These are phyloP conservation scores for Tillandsia fasciculata DNA, from an alignment of 176 grass and related monocot genomes.

Conservation along the genomic window DNA sequence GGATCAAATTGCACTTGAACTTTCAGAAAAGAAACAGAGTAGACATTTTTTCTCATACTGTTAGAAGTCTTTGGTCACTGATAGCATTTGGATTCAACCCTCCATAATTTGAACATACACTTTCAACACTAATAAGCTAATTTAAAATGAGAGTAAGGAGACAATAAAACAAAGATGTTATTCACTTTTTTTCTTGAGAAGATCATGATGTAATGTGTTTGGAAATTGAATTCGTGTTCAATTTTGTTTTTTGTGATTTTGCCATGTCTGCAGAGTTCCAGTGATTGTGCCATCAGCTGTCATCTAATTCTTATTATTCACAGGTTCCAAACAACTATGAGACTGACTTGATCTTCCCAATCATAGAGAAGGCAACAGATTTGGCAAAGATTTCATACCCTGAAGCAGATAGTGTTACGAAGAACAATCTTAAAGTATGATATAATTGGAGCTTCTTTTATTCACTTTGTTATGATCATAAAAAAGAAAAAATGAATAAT, in stretches of 20 bases:
- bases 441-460: slow-evolving; percentile 11
- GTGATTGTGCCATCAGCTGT: not conserved
- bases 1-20: too few species aligned
- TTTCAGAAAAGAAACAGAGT: too few species aligned
- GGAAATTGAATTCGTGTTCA: not conserved
- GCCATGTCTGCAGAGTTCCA: not conserved
- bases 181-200: too few species aligned
- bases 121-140: too few species aligned
- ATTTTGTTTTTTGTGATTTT: slow-evolving; percentile 1
- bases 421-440: slow-evolving; percentile 77
- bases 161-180: too few species aligned
- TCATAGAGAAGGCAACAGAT: slow-evolving; percentile 73
- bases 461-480: not conserved
- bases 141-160: too few species aligned
- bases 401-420: slow-evolving; percentile 48
- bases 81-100: too few species aligned
- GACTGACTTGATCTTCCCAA: slow-evolving; percentile 91
- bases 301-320: slow-evolving; percentile 16
- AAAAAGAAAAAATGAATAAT: slow-evolving; percentile 3
- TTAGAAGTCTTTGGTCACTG: too few species aligned
- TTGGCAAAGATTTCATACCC: slow-evolving; percentile 60
- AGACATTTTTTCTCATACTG: too few species aligned
- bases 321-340: slow-evolving; percentile 98
- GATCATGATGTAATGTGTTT: too few species aligned
- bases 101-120: too few species aligned